Percentiles rank a stretch among this genome's conserved stretches.
These are phyloP conservation scores for Citrullus colocynthis DNA, from an alignment of 306 rosid genomes.

Conservation along the genomic window DNA sequence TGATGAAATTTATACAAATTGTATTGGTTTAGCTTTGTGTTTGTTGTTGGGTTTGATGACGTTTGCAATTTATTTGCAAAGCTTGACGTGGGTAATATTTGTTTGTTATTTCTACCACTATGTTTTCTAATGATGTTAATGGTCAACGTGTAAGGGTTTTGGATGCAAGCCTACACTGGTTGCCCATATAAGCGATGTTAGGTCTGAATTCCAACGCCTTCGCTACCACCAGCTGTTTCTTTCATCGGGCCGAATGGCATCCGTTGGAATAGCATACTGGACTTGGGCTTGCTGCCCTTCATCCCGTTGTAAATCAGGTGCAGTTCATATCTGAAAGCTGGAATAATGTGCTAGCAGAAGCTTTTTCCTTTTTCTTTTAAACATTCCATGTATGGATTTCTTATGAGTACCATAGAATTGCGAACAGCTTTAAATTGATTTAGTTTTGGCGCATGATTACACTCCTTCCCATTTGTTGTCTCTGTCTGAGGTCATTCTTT, in stretches of 20 bases:
- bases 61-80: slow-evolving; percentile 20
- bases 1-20: neutral
- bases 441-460: neutral
- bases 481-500: neutral
- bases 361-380: neutral
- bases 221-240: slow-evolving; percentile 32
- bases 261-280: slow-evolving; percentile 55
- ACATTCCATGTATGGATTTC: neutral
- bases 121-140: slow-evolving; percentile 4
- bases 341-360: neutral
- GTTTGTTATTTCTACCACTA: neutral
- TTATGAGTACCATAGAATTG: neutral
- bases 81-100: slow-evolving; percentile 6
- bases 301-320: slow-evolving; percentile 11
- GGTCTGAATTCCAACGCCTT: slow-evolving; percentile 42
- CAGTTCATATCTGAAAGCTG: neutral
- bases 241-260: slow-evolving; percentile 93
- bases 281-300: slow-evolving; percentile 55
- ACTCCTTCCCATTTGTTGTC: neutral
- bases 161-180: slow-evolving; percentile 39
- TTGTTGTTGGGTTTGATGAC: slow-evolving; percentile 14
- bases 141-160: slow-evolving; percentile 56
- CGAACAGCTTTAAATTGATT: neutral
- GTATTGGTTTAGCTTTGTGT: slow-evolving; percentile 12
- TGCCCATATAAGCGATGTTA: slow-evolving; percentile 49